A percentile compares a stretch with the other conserved stretches of the same genome.
Evolutionary conservation across 2,329 filamentous ascomycete species (phyloP).

Genomic region (Ophiostoma himal-ulmi): DNA sequence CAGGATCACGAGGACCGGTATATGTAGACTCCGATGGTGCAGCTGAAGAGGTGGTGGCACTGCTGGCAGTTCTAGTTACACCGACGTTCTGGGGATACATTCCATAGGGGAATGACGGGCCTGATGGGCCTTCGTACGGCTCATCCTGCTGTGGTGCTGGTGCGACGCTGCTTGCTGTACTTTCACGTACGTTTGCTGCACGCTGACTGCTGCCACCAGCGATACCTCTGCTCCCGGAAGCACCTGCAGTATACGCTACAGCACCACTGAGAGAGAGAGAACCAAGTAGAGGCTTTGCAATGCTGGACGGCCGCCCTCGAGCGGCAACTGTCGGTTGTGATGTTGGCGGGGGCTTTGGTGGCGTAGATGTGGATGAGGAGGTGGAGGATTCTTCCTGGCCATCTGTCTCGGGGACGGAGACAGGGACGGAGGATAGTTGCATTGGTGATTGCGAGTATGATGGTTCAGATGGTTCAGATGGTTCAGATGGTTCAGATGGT

Average conservation of each 20-base stretch:
- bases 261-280: constrained; percentile 19
- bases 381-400: background rate
- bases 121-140: constrained; percentile 63
- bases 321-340: background rate
- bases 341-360: background rate
- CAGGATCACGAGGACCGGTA: constrained; percentile 58
- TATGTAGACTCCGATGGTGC: constrained; percentile 43
- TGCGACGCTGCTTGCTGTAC: constrained; percentile 29
- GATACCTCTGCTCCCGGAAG: background rate
- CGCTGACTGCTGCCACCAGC: constrained; percentile 16
- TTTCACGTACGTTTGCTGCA: constrained; percentile 32
- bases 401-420: background rate
- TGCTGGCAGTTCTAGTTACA: constrained; percentile 65
- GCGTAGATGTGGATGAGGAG: background rate
- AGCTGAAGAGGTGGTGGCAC: constrained; percentile 46
- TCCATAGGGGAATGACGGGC: constrained; percentile 76
- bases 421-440: background rate
- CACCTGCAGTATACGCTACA: constrained; percentile 39
- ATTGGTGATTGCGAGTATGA: background rate
- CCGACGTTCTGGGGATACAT: constrained; percentile 78
- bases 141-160: constrained; percentile 42
- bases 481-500: background rate
- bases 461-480: background rate
- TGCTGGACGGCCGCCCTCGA: constrained; percentile 43
- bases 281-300: constrained; percentile 45